phyloP scores from a whole-genome alignment of 164 flowering plant genomes.

The Annona squamosa region DNA sequence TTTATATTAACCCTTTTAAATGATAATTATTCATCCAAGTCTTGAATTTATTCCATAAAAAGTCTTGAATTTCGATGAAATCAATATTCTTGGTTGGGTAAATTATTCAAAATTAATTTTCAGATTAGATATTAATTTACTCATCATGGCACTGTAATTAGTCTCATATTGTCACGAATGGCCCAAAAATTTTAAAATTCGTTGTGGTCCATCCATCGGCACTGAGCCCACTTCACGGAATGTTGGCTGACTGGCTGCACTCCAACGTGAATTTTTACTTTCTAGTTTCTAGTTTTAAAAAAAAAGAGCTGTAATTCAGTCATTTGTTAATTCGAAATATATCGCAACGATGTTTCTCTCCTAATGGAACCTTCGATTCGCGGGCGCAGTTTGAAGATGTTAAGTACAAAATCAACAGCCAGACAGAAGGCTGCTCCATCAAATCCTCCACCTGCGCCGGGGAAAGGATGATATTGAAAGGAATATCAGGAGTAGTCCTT shows the following conservation, averaged over 20 bases:
- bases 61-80: too few species aligned
- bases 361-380: not conserved
- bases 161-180: too few species aligned
- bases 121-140: too few species aligned
- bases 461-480: constrained; percentile 50
- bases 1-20: too few species aligned
- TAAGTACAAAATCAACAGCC: constrained; percentile 26
- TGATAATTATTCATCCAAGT: too few species aligned
- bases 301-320: not conserved
- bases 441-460: not conserved
- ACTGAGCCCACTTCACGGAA: too few species aligned
- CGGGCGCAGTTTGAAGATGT: constrained; percentile 49
- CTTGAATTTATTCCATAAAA: too few species aligned
- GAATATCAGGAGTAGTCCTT: constrained; percentile 43
- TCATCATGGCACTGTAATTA: too few species aligned
- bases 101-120: too few species aligned
- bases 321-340: not conserved
- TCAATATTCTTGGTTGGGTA: too few species aligned
- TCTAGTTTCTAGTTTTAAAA: not conserved
- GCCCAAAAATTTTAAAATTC: too few species aligned
- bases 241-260: not conserved
- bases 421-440: not conserved
- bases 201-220: too few species aligned
- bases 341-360: not conserved
- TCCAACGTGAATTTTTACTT: not conserved